phyloP scores from a whole-genome alignment of 1,284 basidiomycete species.

The Heterobasidion parviporum region DNA sequence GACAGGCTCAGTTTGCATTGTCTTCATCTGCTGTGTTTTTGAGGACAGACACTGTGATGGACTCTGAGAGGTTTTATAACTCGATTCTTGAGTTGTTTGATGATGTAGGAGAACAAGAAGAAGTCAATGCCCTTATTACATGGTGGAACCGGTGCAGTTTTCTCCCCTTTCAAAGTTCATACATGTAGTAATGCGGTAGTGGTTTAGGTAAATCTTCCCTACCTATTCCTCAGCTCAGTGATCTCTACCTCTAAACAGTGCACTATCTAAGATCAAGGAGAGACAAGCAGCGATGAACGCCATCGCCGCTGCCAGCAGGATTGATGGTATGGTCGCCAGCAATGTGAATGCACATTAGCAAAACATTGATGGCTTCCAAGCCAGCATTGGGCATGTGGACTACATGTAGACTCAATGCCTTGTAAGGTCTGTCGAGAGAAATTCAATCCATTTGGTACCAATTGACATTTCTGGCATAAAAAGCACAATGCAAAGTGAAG shows the following conservation, averaged over 20 bases:
- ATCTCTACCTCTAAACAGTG: background rate
- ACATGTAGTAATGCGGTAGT: background rate
- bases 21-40: conserved; percentile 2
- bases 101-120: conserved; percentile 27
- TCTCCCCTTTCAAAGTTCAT: background rate
- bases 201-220: background rate
- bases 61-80: conserved; percentile 7
- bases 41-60: conserved; percentile 4
- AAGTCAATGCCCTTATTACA: conserved; percentile 12
- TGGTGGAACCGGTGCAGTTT: conserved; percentile 6
- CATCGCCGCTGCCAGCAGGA: background rate
- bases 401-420: too few relatives aligned
- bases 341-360: too few relatives aligned
- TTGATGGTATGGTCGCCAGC: too few relatives aligned
- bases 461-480: too few relatives aligned
- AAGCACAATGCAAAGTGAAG: too few relatives aligned
- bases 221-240: background rate
- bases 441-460: too few relatives aligned
- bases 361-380: too few relatives aligned
- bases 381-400: too few relatives aligned
- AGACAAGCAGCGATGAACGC: background rate
- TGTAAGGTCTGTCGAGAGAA: too few relatives aligned
- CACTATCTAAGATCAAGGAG: background rate
- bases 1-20: conserved; percentile 5
- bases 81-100: conserved; percentile 12